Evolutionary conservation across 2,329 filamentous ascomycete species (phyloP).

Genomic region (Fusarium tjaetaba): DNA sequence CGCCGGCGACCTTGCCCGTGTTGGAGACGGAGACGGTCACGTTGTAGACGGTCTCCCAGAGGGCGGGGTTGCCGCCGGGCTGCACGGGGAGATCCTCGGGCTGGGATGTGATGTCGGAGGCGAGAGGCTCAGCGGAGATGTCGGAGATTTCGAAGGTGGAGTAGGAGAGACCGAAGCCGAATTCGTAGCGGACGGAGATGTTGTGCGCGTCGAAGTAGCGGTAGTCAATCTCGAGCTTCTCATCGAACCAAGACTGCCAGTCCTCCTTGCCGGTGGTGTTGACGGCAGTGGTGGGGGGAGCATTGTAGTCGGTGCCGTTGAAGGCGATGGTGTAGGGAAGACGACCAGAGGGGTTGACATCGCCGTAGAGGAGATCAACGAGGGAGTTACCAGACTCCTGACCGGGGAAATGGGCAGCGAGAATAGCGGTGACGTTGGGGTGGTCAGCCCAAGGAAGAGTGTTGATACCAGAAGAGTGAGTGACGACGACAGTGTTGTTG

Average conservation of each 20-base stretch:
- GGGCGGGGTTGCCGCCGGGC: slow-evolving; percentile 66
- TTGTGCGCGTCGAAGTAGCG: slow-evolving; percentile 69
- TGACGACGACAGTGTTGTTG: slow-evolving; percentile 72
- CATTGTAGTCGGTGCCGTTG: slow-evolving; percentile 59
- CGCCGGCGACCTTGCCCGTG: slow-evolving; percentile 59
- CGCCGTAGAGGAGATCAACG: slow-evolving; percentile 73
- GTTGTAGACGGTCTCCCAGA: slow-evolving; percentile 62
- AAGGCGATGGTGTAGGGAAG: slow-evolving; percentile 78
- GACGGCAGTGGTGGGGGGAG: slow-evolving; percentile 51
- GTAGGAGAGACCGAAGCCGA: slow-evolving; percentile 76
- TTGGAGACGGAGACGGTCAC: slow-evolving; percentile 61
- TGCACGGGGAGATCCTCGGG: slow-evolving; percentile 44
- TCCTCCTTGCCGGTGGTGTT: slow-evolving; percentile 51
- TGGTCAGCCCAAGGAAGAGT: slow-evolving; percentile 75
- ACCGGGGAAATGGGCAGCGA: slow-evolving; percentile 76
- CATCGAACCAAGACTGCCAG: slow-evolving; percentile 63
- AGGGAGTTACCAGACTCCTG: slow-evolving; percentile 76
- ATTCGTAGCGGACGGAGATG: slow-evolving; percentile 70
- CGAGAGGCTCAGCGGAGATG: slow-evolving; percentile 36
- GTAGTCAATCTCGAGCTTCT: slow-evolving; percentile 76
- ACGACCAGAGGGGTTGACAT: slow-evolving; percentile 73
- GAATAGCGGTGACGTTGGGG: slow-evolving; percentile 71
- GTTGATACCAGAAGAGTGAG: slow-evolving; percentile 75
- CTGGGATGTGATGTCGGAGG: slow-evolving; percentile 40
- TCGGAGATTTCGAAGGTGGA: slow-evolving; percentile 66